These are phyloP conservation scores for Neonectria sp. DNA, from an alignment of 2,329 filamentous ascomycete species.

Conservation along the genomic window DNA sequence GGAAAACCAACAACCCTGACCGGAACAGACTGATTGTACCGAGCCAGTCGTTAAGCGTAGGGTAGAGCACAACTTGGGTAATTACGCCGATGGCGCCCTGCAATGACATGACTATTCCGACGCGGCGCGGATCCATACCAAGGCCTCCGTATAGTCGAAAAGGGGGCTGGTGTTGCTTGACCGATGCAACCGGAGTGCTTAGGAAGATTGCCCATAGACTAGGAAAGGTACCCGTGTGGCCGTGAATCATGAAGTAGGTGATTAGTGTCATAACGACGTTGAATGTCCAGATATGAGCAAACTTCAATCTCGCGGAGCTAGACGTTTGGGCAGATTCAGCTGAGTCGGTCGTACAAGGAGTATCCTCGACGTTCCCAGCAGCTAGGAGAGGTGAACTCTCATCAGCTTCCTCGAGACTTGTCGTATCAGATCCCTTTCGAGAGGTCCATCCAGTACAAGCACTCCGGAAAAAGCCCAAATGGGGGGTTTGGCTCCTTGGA, in stretches of 20 bases:
- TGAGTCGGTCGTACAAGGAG: background rate
- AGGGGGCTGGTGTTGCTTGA: background rate
- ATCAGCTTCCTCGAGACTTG: background rate
- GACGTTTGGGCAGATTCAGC: background rate
- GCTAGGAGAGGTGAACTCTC: background rate
- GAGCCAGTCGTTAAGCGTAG: background rate
- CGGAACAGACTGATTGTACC: background rate
- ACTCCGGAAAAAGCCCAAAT: background rate
- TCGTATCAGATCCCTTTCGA: background rate
- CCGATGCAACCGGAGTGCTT: background rate
- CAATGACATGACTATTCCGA: background rate
- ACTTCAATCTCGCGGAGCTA: background rate
- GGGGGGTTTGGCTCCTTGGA: background rate
- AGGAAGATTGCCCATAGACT: conserved; percentile 1
- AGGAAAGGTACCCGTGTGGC: background rate
- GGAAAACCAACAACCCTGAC: background rate
- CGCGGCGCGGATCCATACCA: background rate
- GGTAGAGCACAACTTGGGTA: background rate
- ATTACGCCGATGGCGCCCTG: background rate
- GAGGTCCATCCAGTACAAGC: background rate
- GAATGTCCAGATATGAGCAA: background rate
- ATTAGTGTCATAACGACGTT: background rate
- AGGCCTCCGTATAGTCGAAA: background rate
- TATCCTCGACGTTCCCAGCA: background rate
- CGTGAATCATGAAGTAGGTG: background rate